phyloP scores from a whole-genome alignment of 176 grass and related monocot species.

The Musa beccarii region DNA sequence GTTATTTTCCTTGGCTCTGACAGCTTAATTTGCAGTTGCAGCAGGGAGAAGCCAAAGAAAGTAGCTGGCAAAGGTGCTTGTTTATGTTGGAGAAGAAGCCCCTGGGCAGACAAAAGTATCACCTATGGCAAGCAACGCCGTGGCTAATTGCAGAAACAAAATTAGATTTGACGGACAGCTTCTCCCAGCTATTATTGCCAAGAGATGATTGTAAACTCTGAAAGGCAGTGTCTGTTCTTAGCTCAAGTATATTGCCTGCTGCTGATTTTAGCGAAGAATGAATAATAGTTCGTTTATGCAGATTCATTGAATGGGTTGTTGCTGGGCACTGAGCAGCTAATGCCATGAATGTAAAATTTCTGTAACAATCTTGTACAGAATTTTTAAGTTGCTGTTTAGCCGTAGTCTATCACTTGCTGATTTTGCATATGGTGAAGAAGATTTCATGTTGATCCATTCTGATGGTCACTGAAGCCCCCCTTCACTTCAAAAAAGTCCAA shows the following conservation, averaged over 20 bases:
- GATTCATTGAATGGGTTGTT: background rate
- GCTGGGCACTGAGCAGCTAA: background rate
- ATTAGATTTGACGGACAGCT: background rate
- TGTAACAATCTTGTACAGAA: too few relatives aligned
- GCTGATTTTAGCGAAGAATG: background rate
- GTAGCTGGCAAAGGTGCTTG: background rate
- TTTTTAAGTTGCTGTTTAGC: too few relatives aligned
- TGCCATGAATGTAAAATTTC: too few relatives aligned
- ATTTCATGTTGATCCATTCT: too few relatives aligned
- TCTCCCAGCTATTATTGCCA: background rate
- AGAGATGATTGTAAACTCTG: background rate
- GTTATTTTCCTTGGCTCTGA: background rate
- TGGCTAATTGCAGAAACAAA: background rate
- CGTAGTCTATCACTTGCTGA: too few relatives aligned
- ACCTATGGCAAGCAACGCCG: too few relatives aligned
- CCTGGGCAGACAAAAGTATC: background rate
- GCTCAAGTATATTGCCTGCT: background rate
- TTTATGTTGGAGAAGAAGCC: background rate
- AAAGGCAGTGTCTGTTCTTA: background rate
- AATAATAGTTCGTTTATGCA: background rate
- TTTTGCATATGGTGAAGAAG: too few relatives aligned
- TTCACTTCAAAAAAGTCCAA: too few relatives aligned
- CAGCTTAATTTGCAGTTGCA: slow-evolving; percentile 22
- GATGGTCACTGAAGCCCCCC: too few relatives aligned
- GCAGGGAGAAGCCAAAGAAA: slow-evolving; percentile 38